Percentiles rank a stretch among this genome's conserved stretches.
These are phyloP conservation scores for Colletotrichum camelliae DNA, from an alignment of 2,329 filamentous ascomycete genomes.

Conservation along the genomic window DNA sequence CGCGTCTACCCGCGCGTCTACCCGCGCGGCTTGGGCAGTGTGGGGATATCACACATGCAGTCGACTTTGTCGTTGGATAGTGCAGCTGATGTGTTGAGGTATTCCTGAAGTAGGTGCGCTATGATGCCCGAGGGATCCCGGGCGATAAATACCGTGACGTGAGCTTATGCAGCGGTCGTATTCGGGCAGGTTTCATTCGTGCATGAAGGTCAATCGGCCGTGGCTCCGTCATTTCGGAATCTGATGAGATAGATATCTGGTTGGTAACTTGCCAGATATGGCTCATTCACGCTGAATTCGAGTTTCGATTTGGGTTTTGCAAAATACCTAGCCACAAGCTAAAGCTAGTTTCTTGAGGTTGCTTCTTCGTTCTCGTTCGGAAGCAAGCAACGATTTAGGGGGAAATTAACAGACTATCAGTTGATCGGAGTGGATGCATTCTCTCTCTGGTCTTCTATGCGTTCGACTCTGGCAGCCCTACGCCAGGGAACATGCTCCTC, in stretches of 20 bases:
- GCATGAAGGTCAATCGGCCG: background rate
- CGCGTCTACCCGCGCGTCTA: background rate
- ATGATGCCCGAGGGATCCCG: background rate
- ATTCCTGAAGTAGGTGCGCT: background rate
- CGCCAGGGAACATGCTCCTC: background rate
- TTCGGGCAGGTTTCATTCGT: background rate
- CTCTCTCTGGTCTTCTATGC: background rate
- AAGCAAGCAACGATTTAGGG: background rate
- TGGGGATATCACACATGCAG: background rate
- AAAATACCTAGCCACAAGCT: background rate
- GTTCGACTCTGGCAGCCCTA: background rate
- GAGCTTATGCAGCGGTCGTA: background rate
- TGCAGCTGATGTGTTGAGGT: background rate
- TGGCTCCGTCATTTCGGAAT: background rate
- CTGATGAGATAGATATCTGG: background rate
- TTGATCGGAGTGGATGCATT: background rate
- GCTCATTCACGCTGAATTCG: background rate
- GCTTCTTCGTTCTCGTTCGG: background rate
- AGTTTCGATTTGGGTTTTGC: background rate
- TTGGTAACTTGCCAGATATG: background rate
- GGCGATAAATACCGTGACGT: background rate
- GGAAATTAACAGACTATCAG: background rate
- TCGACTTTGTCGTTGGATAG: background rate
- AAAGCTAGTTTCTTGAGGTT: background rate
- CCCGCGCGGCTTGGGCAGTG: background rate